Evolutionary conservation across 495 filamentous ascomycete genomes (phyloP), one percentile per base, ranked within the genome.

Genomic region (Neurospora pannonica): DNA sequence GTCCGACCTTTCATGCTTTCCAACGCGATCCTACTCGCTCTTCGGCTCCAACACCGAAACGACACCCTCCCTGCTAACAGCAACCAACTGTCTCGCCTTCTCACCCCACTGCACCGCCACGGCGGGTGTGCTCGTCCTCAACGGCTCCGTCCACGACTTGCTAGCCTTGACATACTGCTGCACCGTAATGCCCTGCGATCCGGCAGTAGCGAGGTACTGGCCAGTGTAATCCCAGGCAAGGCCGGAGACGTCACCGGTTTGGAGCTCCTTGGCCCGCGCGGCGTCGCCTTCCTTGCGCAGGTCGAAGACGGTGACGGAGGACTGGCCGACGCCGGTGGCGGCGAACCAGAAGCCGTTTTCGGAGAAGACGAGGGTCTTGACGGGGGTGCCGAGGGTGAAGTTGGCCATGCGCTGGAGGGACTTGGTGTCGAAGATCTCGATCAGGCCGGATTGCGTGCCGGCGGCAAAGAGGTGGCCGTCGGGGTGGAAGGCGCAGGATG

Each of bases 261-360:
- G 94, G 24, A 98, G 85, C 37, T 90, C 88, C 86, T 97, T 96
- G 75, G 89, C 88, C 76, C 89, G 85, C 67, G 90, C 89, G 39
- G 90, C 89, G 76, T 91, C 93, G 39, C 95, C 89, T 72, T 90
- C 88, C 82, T 94, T 97, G 73, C 96, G 92, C 48, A 99, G 87
- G 83, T 98, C 95, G 87, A 94, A 98, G 74, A 99, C 90, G 9
- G 90, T 90, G 71, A 97, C 90, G 21, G 86, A 90, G 9, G 90
- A 92, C 70, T 92, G 91, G 28, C 90, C 90, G 77, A 91, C 89
- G 31, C 88, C 88, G 19, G 90, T 89, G 1, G 92, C 89, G 11
- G 97, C 96, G 76, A 99, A 89, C 92, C 94, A 98, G 74, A 91
- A 95, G n/a, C 96, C 96, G 75, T 98, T 99, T 82, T 99, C 97